phyloP scores from a whole-genome alignment of 805 yeast genomes.

The Zygotorulaspora chibaensis region DNA sequence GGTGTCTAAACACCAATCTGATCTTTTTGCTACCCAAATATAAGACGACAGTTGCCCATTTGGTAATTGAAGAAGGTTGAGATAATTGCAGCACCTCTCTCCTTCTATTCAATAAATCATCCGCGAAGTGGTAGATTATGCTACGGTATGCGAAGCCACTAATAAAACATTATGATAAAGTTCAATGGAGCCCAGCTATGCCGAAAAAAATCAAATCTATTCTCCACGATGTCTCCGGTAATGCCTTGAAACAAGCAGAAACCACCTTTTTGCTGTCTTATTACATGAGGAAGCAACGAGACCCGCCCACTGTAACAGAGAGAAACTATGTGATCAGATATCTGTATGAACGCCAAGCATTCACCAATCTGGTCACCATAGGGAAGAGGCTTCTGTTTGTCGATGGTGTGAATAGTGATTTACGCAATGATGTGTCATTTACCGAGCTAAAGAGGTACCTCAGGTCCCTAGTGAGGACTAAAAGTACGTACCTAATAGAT shows the following conservation, averaged over 20 bases:
- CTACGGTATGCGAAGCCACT: constrained; percentile 17
- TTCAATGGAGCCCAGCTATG: constrained; percentile 9
- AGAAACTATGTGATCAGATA: constrained; percentile 18
- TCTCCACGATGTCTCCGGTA: constrained; percentile 3
- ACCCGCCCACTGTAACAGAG: constrained; percentile 8
- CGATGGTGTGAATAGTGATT: constrained; percentile 4
- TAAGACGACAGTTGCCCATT: no score
- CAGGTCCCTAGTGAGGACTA: constrained; percentile 15
- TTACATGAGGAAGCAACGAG: constrained; percentile 1
- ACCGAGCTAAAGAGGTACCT: constrained; percentile 22
- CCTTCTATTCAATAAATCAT: neutral
- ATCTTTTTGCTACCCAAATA: no score
- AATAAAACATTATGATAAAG: constrained; percentile 11
- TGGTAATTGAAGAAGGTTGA: neutral
- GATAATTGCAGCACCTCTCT: neutral
- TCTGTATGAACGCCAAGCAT: constrained; percentile 18
- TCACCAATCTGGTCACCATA: constrained; percentile 15
- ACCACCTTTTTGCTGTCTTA: constrained; percentile 6
- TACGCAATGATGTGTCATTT: constrained; percentile 15
- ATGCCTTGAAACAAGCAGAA: constrained; percentile 7
- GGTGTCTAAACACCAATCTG: neutral
- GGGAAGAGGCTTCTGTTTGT: constrained; percentile 17
- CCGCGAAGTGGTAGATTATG: constrained; percentile 9
- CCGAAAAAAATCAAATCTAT: constrained; percentile 11
- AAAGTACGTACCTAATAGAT: constrained; percentile 13